Evolutionary conservation across 306 rosid genomes (phyloP).

Genomic region (Gleditsia sinensis): DNA sequence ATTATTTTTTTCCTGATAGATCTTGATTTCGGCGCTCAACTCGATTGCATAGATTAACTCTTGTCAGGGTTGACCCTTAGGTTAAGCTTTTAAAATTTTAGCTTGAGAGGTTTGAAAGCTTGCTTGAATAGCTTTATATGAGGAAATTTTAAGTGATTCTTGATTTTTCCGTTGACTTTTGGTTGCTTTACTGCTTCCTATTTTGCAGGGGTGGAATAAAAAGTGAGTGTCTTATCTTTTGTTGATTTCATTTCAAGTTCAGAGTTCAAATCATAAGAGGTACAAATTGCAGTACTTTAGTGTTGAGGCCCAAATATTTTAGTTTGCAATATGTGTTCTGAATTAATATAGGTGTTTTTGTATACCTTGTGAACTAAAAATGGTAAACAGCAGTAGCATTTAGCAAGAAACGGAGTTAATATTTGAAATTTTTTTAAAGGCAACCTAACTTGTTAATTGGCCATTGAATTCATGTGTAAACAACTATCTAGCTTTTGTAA

Average conservation of each 20-base stretch:
- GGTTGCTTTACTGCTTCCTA: constrained; percentile 28
- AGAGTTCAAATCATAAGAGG: constrained; percentile 13
- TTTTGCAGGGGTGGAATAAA: constrained; percentile 98
- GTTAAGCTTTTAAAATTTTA: not conserved
- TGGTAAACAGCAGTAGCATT: not conserved
- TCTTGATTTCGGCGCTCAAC: not conserved
- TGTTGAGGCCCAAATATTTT: not conserved
- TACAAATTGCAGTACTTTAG: not conserved
- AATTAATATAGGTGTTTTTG: not conserved
- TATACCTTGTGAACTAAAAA: constrained; percentile 4
- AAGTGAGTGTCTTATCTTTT: constrained; percentile 65
- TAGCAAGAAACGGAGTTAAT: constrained; percentile 16
- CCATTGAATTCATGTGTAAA: constrained; percentile 11
- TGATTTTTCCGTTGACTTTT: constrained; percentile 28
- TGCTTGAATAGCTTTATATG: constrained; percentile 7
- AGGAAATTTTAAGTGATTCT: constrained; percentile 25
- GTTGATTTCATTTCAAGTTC: constrained; percentile 24
- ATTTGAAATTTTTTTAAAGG: not conserved
- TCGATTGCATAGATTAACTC: constrained; percentile 1
- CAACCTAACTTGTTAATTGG: constrained; percentile 23
- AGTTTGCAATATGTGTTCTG: constrained; percentile 7
- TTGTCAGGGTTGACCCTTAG: not conserved
- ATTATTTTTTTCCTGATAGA: constrained; percentile 14
- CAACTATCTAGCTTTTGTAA: constrained; percentile 21
- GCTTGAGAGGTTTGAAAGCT: constrained; percentile 7